Conservation (phyloP, 2,329 filamentous ascomycete genomes). For the Biscogniauxia sp. region DNA sequence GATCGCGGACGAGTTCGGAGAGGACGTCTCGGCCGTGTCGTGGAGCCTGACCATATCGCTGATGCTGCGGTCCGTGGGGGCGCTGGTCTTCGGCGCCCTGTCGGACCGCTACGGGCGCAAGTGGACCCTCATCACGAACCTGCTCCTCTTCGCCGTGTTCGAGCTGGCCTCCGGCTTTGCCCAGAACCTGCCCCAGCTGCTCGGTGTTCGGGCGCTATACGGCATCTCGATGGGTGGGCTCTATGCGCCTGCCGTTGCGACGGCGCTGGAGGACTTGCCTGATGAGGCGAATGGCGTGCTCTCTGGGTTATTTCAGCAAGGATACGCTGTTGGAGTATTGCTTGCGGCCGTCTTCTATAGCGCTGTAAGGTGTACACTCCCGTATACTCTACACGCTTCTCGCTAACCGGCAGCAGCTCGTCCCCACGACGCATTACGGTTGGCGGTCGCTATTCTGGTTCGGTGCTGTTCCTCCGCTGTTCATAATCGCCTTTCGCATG, state of each 20-base stretch:
- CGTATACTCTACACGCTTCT: too few relatives aligned
- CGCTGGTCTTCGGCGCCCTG: constrained; percentile 13
- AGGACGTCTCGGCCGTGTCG: constrained; percentile 14
- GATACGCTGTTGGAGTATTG: constrained; percentile 12
- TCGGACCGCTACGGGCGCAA: constrained; percentile 18
- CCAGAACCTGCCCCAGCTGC: constrained; percentile 15
- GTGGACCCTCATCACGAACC: constrained; percentile 14
- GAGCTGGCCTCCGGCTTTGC: constrained; percentile 19
- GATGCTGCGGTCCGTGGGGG: constrained; percentile 18
- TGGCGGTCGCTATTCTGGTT: constrained; percentile 21
- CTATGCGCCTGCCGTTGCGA: constrained; percentile 17
- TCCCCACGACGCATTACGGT: constrained; percentile 15
- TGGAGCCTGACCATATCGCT: constrained; percentile 19
- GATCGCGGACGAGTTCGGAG: constrained; percentile 16
- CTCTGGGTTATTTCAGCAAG: constrained; percentile 15
- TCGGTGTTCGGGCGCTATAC: constrained; percentile 16
- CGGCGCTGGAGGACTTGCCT: constrained; percentile 18
- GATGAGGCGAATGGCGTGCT: constrained; percentile 17
- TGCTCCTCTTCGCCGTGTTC: constrained; percentile 16
- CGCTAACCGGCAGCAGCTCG: constrained; percentile 13
- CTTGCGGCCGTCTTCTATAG: constrained; percentile 18
- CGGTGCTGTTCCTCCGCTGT: constrained; percentile 14
- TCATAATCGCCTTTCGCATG: constrained; percentile 18
- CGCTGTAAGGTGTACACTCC: constrained; percentile 9
- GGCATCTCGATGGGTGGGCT: constrained; percentile 21